phyloP scores from a whole-genome alignment of 2,329 filamentous ascomycete genomes.

The Fusarium oxysporum region DNA sequence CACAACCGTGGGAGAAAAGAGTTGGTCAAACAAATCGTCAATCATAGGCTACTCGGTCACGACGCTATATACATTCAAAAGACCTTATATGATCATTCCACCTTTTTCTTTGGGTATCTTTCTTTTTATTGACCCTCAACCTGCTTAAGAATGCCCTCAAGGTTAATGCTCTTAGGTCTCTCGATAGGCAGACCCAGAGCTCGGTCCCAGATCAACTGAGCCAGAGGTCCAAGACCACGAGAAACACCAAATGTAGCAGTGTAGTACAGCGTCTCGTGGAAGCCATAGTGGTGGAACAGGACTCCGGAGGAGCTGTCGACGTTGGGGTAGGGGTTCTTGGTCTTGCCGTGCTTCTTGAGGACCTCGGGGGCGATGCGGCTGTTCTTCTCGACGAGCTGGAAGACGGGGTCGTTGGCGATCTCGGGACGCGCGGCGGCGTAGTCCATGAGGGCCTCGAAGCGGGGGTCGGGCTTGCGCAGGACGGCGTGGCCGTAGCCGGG shows the following conservation, averaged over 20 bases:
- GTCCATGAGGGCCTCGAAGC: conserved; percentile 96
- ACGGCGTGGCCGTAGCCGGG: conserved; percentile 97
- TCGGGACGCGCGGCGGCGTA: conserved; percentile 88
- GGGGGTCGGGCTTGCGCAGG: conserved; percentile 94
- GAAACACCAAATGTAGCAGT: conserved; percentile 78
- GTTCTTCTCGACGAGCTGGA: conserved; percentile 94
- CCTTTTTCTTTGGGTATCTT: conserved; percentile 34
- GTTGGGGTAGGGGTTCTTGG: conserved; percentile 97
- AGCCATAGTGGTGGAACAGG: conserved; percentile 97
- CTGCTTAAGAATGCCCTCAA: conserved; percentile 83
- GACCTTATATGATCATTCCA: conserved; percentile 11
- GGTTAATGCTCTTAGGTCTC: conserved; percentile 96
- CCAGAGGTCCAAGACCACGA: conserved; percentile 83
- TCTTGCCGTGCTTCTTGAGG: conserved; percentile 95
- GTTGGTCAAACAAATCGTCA: conserved; percentile 19
- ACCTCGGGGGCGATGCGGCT: conserved; percentile 91
- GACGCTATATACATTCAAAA: conserved; percentile 43
- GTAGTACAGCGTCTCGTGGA: conserved; percentile 97
- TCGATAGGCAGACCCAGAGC: conserved; percentile 95
- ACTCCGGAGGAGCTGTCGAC: conserved; percentile 95
- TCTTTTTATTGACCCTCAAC: conserved; percentile 59
- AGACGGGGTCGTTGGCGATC: conserved; percentile 88
- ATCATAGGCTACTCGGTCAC: conserved; percentile 29
- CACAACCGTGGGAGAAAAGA: not conserved
- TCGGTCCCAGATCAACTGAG: conserved; percentile 96